Conservation (phyloP, 169 alveolate genomes). For the Plasmodium reichenowi region DNA sequence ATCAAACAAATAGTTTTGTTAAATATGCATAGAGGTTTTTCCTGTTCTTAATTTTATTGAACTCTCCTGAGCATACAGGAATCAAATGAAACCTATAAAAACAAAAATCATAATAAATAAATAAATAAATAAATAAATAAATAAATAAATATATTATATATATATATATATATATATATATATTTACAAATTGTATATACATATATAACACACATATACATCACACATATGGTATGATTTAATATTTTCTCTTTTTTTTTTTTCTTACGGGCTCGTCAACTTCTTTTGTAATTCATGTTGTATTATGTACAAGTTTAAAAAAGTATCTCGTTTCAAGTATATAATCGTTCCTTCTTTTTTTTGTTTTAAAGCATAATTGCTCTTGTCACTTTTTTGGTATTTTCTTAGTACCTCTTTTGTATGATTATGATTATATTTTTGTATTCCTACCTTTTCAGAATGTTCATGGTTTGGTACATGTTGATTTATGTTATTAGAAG, state of each 20-base stretch:
- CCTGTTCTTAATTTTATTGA: constrained; percentile 16
- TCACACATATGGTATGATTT: no score
- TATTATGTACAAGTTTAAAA: no score
- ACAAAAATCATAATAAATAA: background rate
- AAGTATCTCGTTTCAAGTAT: no score
- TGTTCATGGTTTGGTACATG: background rate
- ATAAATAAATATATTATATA: background rate
- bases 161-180: background rate
- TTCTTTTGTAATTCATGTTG: constrained; percentile 1
- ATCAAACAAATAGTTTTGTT: constrained; percentile 8
- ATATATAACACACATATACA: background rate
- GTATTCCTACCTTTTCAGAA: no score
- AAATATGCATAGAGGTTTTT: constrained; percentile 26
- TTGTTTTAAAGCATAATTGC: constrained; percentile 12
- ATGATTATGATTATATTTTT: no score
- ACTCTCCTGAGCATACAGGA: constrained; percentile 21
- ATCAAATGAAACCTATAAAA: constrained; percentile 19
- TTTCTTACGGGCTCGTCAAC: constrained; percentile 20
- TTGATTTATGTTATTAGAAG: constrained; percentile 39
- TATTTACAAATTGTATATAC: background rate
- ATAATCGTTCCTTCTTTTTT: no score
- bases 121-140: constrained; percentile 2
- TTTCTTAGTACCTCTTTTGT: no score
- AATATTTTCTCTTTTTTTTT: constrained; percentile 5
- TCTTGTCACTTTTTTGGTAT: background rate